phyloP scores from a whole-genome alignment of 805 yeast genomes.

The Schwanniomyces sp. region DNA sequence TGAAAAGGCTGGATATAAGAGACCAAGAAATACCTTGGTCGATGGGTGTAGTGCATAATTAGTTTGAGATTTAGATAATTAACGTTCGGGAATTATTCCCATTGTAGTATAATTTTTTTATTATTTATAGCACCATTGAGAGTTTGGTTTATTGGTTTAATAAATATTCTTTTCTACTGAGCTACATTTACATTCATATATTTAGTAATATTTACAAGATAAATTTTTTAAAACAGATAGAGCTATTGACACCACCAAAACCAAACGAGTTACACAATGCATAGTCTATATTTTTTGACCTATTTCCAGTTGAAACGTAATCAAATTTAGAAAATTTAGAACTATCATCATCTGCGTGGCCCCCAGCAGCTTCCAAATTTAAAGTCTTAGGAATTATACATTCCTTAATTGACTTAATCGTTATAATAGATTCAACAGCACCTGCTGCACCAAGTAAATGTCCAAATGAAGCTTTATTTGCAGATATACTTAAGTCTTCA shows the following conservation, averaged over 20 bases:
- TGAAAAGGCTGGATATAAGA: slow-evolving; percentile 66
- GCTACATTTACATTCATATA: background rate
- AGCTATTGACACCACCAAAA: slow-evolving; percentile 94
- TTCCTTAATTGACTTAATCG: slow-evolving; percentile 62
- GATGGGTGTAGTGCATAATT: slow-evolving; percentile 13
- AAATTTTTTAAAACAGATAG: slow-evolving; percentile 50
- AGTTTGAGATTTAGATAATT: background rate
- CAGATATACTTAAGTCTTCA: slow-evolving; percentile 55
- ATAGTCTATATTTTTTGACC: slow-evolving; percentile 40
- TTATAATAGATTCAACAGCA: slow-evolving; percentile 83
- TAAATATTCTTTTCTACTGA: background rate
- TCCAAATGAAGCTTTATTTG: slow-evolving; percentile 91
- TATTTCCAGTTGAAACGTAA: slow-evolving; percentile 54
- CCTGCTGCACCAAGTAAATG: slow-evolving; percentile 97
- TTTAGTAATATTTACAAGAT: background rate
- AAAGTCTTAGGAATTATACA: slow-evolving; percentile 75
- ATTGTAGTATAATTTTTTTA: background rate
- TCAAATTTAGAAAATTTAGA: slow-evolving; percentile 49
- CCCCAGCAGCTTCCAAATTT: slow-evolving; percentile 60
- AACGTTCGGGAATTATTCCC: background rate
- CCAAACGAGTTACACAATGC: slow-evolving; percentile 93
- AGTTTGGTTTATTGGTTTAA: background rate
- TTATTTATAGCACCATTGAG: background rate
- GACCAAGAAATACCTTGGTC: slow-evolving; percentile 39
- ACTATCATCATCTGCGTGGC: slow-evolving; percentile 44